Percentiles rank a stretch among this genome's conserved stretches.
phyloP scores from a whole-genome alignment of 257 asterid species.

The Perilla frutescens region DNA sequence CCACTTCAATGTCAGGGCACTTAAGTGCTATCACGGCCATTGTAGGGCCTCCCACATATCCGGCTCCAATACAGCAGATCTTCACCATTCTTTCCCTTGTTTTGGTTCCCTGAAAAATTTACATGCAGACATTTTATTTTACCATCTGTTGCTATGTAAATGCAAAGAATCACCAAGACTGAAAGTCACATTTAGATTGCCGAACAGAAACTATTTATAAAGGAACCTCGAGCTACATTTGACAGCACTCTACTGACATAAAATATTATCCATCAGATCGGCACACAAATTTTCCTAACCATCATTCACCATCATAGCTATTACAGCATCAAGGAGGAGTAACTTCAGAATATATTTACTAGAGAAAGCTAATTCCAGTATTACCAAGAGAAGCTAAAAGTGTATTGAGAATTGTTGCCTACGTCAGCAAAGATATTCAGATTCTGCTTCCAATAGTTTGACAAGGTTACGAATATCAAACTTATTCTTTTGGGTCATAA shows the following conservation, averaged over 20 bases:
- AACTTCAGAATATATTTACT: background rate
- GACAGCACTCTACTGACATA: slow-evolving; percentile 21
- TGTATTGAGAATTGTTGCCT: background rate
- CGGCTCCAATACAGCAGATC: slow-evolving; percentile 94
- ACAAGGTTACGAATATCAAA: background rate
- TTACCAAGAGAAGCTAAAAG: slow-evolving; percentile 2
- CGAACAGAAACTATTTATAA: background rate
- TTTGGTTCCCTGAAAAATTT: slow-evolving; percentile 39
- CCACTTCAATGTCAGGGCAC: slow-evolving; percentile 77
- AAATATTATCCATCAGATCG: slow-evolving; percentile 10
- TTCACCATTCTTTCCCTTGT: slow-evolving; percentile 68
- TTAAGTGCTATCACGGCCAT: slow-evolving; percentile 94
- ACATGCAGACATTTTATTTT: slow-evolving; percentile 7
- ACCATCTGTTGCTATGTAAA: slow-evolving; percentile 1
- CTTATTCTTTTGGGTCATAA: slow-evolving; percentile 1
- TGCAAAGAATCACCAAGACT: background rate
- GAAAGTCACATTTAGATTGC: background rate
- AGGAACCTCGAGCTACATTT: background rate
- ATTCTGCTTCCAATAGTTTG: slow-evolving; percentile 3
- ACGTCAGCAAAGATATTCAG: slow-evolving; percentile 8
- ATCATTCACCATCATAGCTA: background rate
- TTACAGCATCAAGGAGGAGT: background rate
- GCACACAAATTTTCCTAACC: background rate
- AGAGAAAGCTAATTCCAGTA: slow-evolving; percentile 1
- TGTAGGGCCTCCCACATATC: slow-evolving; percentile 93